Conservation (phyloP, 1,284 basidiomycete genomes). For the Golubevia sp. region DNA sequence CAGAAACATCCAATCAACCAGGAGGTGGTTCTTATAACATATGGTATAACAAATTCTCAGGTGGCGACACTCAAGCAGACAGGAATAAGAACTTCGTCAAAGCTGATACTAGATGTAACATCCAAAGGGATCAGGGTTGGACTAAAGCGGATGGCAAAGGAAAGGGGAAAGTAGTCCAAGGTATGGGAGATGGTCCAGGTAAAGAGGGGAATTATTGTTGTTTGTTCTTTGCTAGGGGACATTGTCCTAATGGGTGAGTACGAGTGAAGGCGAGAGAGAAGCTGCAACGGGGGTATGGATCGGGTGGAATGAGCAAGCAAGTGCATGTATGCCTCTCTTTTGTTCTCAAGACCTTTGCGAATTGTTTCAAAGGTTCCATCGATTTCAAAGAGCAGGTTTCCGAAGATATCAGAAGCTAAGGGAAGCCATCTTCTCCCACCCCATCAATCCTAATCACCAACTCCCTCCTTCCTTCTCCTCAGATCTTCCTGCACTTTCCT, state of each 20-base stretch:
- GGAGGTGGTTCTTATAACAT: slow-evolving; percentile 69
- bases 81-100: slow-evolving; percentile 74
- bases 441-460: neutral
- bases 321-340: too few species aligned
- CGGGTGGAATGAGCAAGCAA: too few species aligned
- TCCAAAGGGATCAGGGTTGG: slow-evolving; percentile 85
- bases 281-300: too few species aligned
- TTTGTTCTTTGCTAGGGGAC: slow-evolving; percentile 92
- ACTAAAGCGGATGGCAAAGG: slow-evolving; percentile 65
- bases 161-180: too few species aligned
- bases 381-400: too few species aligned
- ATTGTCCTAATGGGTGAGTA: slow-evolving; percentile 83
- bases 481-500: slow-evolving; percentile 92
- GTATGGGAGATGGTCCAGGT: too few species aligned
- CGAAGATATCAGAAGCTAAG: too few species aligned
- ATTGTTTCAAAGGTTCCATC: too few species aligned
- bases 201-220: slow-evolving; percentile 92
- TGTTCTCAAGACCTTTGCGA: too few species aligned
- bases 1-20: slow-evolving; percentile 31
- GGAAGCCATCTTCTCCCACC: too few species aligned
- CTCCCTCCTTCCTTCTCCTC: slow-evolving; percentile 1
- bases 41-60: slow-evolving; percentile 99
- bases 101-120: slow-evolving; percentile 84
- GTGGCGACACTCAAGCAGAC: slow-evolving; percentile 63
- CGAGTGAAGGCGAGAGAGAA: too few species aligned